Evolutionary conservation across 1,284 basidiomycete species (phyloP).

Genomic region (Heterobasidion occidentale): DNA sequence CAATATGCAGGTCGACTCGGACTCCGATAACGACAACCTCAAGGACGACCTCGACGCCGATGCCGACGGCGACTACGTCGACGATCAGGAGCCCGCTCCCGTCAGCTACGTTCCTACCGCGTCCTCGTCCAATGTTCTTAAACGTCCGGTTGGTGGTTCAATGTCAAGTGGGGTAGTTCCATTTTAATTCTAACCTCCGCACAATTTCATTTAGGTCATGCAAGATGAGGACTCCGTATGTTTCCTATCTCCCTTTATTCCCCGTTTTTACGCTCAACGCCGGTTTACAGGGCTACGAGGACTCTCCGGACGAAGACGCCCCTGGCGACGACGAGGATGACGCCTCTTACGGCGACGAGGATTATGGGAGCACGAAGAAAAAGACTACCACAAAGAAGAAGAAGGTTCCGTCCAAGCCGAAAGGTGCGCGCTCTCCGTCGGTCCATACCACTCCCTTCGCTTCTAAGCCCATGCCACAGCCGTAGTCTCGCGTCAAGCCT

Average conservation of each 20-base stretch:
- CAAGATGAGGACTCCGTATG: conserved; percentile 65
- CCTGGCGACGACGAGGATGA: conserved; percentile 49
- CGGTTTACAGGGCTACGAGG: conserved; percentile 56
- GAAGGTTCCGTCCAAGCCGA: conserved; percentile 46
- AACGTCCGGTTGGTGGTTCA: conserved; percentile 22
- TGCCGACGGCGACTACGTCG: conserved; percentile 25
- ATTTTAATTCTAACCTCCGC: conserved; percentile 11
- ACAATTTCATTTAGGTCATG: conserved; percentile 26
- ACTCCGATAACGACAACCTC: conserved; percentile 29
- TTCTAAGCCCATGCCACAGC: conserved; percentile 12
- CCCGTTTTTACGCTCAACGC: conserved; percentile 14
- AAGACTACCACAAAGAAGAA: conserved; percentile 62
- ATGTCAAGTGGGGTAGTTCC: conserved; percentile 8
- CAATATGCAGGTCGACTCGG: conserved; percentile 39
- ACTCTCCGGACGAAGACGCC: conserved; percentile 33
- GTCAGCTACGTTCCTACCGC: conserved; percentile 14
- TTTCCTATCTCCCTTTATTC: conserved; percentile 14
- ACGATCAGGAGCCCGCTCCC: conserved; percentile 14
- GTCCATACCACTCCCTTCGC: neutral
- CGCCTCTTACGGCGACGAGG: conserved; percentile 70
- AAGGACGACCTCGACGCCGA: conserved; percentile 28
- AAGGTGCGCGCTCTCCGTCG: conserved; percentile 35
- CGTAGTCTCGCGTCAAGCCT: conserved; percentile 37
- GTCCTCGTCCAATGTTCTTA: conserved; percentile 21
- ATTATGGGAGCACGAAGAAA: conserved; percentile 54